These are phyloP conservation scores for Xylaria longipes DNA, from an alignment of 495 filamentous ascomycete species.

Conservation along the genomic window DNA sequence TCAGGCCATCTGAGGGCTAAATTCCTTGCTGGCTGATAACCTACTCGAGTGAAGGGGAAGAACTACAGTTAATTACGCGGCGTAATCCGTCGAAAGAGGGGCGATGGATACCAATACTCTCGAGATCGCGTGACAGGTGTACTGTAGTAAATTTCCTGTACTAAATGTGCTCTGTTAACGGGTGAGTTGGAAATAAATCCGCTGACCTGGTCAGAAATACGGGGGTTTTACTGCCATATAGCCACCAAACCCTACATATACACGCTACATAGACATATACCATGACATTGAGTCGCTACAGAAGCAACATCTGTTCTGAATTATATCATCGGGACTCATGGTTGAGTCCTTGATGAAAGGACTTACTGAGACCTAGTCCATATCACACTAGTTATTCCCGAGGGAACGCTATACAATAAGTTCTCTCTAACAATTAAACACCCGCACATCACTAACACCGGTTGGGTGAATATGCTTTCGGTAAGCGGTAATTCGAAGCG, in stretches of 20 bases:
- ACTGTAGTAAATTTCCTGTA: neutral
- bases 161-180: too few relatives aligned
- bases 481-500: constrained; percentile 9
- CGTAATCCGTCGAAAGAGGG: constrained; percentile 12
- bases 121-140: neutral
- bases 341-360: neutral
- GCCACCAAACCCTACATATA: neutral
- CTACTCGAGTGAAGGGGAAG: neutral
- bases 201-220: neutral
- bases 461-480: neutral
- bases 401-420: neutral
- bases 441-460: neutral
- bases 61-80: neutral
- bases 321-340: neutral
- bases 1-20: neutral
- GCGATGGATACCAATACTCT: neutral
- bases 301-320: neutral
- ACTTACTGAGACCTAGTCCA: neutral
- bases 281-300: neutral
- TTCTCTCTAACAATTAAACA: neutral
- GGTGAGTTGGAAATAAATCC: neutral
- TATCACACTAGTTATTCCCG: constrained; percentile 2
- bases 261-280: neutral
- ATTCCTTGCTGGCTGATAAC: neutral
- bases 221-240: neutral